Conservation (phyloP, 2,329 filamentous ascomycete species). For the Hypoxylon sp. region DNA sequence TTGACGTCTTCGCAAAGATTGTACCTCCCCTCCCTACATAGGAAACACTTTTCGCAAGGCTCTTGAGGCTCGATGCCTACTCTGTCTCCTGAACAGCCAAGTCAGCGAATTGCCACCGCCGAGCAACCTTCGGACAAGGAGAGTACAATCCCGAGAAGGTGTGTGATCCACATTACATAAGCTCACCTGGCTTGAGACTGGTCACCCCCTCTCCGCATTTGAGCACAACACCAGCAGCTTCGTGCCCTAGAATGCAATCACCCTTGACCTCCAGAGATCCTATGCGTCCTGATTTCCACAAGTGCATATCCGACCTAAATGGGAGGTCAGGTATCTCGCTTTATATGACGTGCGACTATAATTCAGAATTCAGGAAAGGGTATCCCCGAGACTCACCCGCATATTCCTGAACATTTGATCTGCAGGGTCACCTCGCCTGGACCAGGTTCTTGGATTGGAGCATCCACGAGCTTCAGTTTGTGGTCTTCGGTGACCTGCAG, state of each 20-base stretch:
- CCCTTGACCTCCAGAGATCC: conserved; percentile 73
- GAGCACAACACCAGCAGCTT: conserved; percentile 73
- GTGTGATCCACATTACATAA: not conserved
- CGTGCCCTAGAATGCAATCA: conserved; percentile 76
- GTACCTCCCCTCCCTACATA: conserved; percentile 72
- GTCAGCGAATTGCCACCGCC: conserved; percentile 6
- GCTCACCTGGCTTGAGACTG: conserved; percentile 62
- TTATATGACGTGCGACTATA: not conserved
- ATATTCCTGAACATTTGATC: conserved; percentile 75
- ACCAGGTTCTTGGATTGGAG: conserved; percentile 68
- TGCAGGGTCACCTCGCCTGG: conserved; percentile 72
- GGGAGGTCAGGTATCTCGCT: conserved; percentile 25
- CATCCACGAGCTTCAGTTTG: conserved; percentile 68
- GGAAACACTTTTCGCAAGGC: conserved; percentile 72
- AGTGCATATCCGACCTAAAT: conserved; percentile 74
- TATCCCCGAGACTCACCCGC: conserved; percentile 63
- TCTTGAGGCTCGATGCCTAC: conserved; percentile 78
- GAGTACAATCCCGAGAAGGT: not conserved
- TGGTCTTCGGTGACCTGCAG: conserved; percentile 74
- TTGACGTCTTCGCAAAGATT: conserved; percentile 75
- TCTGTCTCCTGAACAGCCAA: conserved; percentile 65
- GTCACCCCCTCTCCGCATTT: conserved; percentile 69
- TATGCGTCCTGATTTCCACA: conserved; percentile 76
- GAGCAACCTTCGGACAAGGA: not conserved
- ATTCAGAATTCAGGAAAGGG: not conserved